Conservation (phyloP, 2,329 filamentous ascomycete species). For the Neonectria punicea region DNA sequence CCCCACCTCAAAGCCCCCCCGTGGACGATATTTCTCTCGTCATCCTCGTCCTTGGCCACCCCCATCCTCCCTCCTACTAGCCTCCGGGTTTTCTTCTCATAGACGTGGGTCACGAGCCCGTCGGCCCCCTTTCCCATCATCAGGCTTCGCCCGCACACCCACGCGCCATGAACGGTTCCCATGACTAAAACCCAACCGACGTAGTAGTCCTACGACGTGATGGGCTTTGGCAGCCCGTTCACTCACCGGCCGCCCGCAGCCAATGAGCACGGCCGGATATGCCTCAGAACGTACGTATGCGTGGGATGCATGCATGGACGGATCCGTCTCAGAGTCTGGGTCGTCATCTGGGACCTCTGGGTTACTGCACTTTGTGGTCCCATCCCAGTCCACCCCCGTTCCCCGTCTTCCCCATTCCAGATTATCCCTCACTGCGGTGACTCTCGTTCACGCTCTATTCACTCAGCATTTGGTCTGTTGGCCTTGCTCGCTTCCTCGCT, state of each 20-base stretch:
- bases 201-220: conserved; percentile 20
- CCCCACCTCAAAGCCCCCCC: background rate
- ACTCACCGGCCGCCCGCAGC: conserved; percentile 16
- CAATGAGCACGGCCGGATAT: conserved; percentile 24
- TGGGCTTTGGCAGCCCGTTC: background rate
- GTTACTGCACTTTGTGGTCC: conserved; percentile 29
- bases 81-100: conserved; percentile 26
- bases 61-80: conserved; percentile 6
- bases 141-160: conserved; percentile 26
- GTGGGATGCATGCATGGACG: conserved; percentile 45
- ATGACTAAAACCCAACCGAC: conserved; percentile 41
- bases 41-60: conserved; percentile 5
- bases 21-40: background rate
- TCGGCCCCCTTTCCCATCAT: conserved; percentile 22
- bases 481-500: background rate
- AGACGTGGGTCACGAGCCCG: conserved; percentile 32
- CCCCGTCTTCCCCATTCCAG: conserved; percentile 25
- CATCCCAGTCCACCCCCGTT: conserved; percentile 16
- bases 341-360: conserved; percentile 8
- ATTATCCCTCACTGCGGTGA: conserved; percentile 41
- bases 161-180: conserved; percentile 32
- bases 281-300: conserved; percentile 30
- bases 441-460: background rate
- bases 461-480: background rate
- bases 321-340: conserved; percentile 8